Conservation (phyloP, 202 grass and related monocot species). For the Zoysia matrella region DNA sequence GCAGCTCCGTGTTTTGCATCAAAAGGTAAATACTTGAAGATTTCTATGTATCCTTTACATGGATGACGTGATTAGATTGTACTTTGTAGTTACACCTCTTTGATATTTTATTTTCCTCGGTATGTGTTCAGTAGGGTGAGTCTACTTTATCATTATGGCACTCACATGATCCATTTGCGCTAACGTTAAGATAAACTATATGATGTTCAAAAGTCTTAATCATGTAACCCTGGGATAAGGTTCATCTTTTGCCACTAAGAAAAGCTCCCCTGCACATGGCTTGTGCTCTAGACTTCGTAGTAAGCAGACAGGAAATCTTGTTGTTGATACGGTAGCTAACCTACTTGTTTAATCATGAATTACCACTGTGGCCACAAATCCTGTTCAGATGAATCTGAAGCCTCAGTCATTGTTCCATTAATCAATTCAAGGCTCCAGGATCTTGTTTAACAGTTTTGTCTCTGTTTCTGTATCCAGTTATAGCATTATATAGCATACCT, state of each 20-base stretch:
- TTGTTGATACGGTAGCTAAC: slow-evolving; percentile 70
- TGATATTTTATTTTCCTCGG: slow-evolving; percentile 42
- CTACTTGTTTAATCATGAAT: slow-evolving; percentile 8
- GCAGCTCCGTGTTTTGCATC: slow-evolving; percentile 35
- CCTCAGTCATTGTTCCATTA: slow-evolving; percentile 31
- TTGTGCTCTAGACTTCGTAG: slow-evolving; percentile 47
- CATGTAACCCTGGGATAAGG: slow-evolving; percentile 24
- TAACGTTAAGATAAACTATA: slow-evolving; percentile 38
- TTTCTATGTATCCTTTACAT: slow-evolving; percentile 41
- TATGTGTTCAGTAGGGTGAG: slow-evolving; percentile 40
- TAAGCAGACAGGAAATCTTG: slow-evolving; percentile 86
- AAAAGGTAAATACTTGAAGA: slow-evolving; percentile 38
- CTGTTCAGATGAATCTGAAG: slow-evolving; percentile 49
- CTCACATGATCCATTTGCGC: slow-evolving; percentile 70
- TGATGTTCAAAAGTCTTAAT: too few relatives aligned
- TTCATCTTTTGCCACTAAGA: slow-evolving; percentile 40
- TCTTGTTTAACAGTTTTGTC: slow-evolving; percentile 24
- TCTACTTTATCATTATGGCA: slow-evolving; percentile 59
- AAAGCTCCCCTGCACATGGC: slow-evolving; percentile 66
- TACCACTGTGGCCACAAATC: slow-evolving; percentile 30
- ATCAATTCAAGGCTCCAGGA: background rate
- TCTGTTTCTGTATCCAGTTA: slow-evolving; percentile 26
- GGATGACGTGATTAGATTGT: slow-evolving; percentile 50
- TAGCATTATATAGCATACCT: slow-evolving; percentile 34
- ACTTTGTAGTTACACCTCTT: slow-evolving; percentile 40